Conservation (phyloP, 2,329 filamentous ascomycete species). For the Chalaropsis ovoidea region DNA sequence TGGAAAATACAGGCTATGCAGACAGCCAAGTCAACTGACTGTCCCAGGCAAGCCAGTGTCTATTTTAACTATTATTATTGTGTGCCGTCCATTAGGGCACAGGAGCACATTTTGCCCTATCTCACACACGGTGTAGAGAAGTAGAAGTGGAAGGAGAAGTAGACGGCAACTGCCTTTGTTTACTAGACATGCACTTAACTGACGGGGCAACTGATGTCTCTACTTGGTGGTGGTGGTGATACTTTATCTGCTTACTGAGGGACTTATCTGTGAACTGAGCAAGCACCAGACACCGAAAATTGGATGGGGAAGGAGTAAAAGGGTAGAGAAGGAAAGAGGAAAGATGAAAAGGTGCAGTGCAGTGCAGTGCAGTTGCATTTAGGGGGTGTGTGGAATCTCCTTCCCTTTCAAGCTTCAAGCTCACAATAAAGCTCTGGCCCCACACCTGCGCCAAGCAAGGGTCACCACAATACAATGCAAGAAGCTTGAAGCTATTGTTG, state of each 20-base stretch:
- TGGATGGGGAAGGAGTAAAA: background rate
- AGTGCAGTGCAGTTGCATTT: too few species aligned
- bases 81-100: background rate
- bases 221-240: background rate
- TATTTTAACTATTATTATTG: background rate
- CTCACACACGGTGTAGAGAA: background rate
- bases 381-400: background rate
- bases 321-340: background rate
- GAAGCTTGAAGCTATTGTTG: slow-evolving; percentile 7
- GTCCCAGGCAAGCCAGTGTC: background rate
- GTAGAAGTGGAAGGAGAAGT: too few species aligned
- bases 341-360: background rate
- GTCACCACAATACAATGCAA: slow-evolving; percentile 14
- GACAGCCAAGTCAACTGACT: background rate
- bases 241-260: background rate
- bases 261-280: background rate
- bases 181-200: background rate
- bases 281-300: background rate
- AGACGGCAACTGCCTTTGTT: background rate
- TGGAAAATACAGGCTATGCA: background rate
- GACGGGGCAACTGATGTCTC: background rate
- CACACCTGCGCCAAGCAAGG: slow-evolving; percentile 1
- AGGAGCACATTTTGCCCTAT: background rate
- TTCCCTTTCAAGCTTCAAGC: background rate
- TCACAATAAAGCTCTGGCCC: slow-evolving; percentile 13